Base-by-base conservation (phyloP, 2,329 filamentous ascomycete genomes). In the Colletotrichum chrysophilum region DNA sequence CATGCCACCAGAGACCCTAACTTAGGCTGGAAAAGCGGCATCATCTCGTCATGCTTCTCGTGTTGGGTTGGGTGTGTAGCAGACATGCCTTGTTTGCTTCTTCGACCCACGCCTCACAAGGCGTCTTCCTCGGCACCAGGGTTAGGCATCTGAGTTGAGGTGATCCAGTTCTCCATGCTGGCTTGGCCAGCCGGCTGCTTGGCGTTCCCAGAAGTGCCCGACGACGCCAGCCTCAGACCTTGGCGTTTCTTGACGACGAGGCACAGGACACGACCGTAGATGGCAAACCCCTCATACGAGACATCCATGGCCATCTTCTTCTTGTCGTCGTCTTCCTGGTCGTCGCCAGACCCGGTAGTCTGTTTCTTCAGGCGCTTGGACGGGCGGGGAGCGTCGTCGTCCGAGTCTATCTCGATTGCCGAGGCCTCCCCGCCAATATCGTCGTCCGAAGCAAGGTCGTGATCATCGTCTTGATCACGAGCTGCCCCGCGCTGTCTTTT, bases 251-350 rank as follows among this genome's bases (percentile, higher is more conserved):
- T 93, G 81, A 99, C 93, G 10, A 99, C 94, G 74, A 99, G 89
- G 84, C 96, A 98, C 30, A 99, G 88, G 62, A 98, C 95, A 79
- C 95, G 94, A 13, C 97, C 96, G 85, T 98, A 98, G 81, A 99
- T 98, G 80, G 94, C 95, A 85, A 98, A 98, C 10, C 97, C 96
- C 81, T 98, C 96, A 85, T 98, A 99, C 16, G 93, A 93, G 30
- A 96, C 97, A 77, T 94, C 93, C 87, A 98, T 91, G 24, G 91
- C 91, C 79, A 98, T 86, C 84, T 98, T 98, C 88, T 99, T 98
- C 86, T 98, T 97, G 81, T 98, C 94, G 73, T 94, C 92, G 12
- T 83, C 83, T 21, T 82, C 82, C 21, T 82, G 85, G 28, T 81
- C 81, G 62, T 81, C 82, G 10, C 70, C 78, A 38, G 71, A 80